Evolutionary conservation across 352 stramenopile species (phyloP).

Genomic region (Globisporangium alternatum): DNA sequence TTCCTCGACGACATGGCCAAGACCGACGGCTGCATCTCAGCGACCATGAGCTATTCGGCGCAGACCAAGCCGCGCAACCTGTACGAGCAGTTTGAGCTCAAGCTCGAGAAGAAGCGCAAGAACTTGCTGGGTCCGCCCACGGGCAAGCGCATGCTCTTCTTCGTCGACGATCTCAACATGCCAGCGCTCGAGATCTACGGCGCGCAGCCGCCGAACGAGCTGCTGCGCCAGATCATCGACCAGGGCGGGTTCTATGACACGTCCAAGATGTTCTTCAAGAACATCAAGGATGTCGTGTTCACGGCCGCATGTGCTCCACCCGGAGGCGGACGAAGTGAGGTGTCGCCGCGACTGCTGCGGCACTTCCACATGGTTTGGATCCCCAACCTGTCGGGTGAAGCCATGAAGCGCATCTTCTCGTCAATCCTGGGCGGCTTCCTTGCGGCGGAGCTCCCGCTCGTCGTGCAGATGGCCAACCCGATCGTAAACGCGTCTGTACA

Average conservation of each 20-base stretch:
- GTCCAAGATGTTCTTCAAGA: constrained; percentile 93
- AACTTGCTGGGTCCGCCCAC: constrained; percentile 70
- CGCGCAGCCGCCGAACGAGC: constrained; percentile 90
- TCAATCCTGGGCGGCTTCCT: constrained; percentile 90
- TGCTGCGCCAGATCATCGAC: constrained; percentile 91
- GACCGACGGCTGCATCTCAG: constrained; percentile 72
- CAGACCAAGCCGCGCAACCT: constrained; percentile 86
- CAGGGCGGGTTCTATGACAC: constrained; percentile 90
- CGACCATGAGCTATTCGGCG: constrained; percentile 89
- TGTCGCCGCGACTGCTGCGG: constrained; percentile 80
- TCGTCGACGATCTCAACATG: constrained; percentile 94
- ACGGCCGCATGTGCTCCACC: constrained; percentile 83
- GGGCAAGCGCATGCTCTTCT: constrained; percentile 84
- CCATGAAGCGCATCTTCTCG: constrained; percentile 89
- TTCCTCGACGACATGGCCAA: constrained; percentile 90
- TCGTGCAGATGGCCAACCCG: constrained; percentile 66
- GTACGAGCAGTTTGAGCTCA: constrained; percentile 81
- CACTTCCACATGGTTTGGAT: constrained; percentile 94
- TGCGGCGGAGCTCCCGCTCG: constrained; percentile 50
- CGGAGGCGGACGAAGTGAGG: constrained; percentile 83
- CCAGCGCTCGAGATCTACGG: constrained; percentile 91
- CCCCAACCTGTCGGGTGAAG: constrained; percentile 73
- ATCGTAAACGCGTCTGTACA: constrained; percentile 88
- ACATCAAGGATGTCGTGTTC: constrained; percentile 85
- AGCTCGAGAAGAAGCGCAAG: constrained; percentile 84